A percentile compares a stretch with the other conserved stretches of the same genome.
Evolutionary conservation across 768 basidiomycete genomes (phyloP).

Genomic region (Mycena vitilis): DNA sequence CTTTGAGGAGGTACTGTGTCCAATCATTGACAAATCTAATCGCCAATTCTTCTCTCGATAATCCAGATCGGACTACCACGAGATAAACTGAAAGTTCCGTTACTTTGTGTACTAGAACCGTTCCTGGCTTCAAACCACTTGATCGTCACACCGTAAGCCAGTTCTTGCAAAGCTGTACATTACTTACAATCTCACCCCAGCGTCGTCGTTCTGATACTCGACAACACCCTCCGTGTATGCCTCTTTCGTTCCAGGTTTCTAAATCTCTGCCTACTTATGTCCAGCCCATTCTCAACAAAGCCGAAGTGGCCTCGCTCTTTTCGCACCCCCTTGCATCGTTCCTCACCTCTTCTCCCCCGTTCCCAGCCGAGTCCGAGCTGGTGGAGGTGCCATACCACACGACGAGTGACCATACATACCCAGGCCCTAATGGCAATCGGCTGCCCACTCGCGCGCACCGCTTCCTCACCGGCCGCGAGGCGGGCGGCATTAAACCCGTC

Average conservation of each 20-base stretch:
- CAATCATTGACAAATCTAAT: no score
- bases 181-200: constrained; percentile 50
- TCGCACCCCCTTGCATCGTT: constrained; percentile 87
- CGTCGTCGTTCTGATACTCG: constrained; percentile 87
- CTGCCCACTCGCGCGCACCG: constrained; percentile 66
- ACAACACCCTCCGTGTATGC: constrained; percentile 76
- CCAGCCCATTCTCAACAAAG: constrained; percentile 82
- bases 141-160: constrained; percentile 85
- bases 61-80: constrained; percentile 83
- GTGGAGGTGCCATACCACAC: constrained; percentile 75
- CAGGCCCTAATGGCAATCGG: constrained; percentile 52
- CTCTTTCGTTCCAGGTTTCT: neutral
- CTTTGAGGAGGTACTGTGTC: constrained; percentile 79
- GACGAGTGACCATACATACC: constrained; percentile 63
- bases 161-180: neutral
- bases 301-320: constrained; percentile 85
- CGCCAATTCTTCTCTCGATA: neutral
- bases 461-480: constrained; percentile 90
- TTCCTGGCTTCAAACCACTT: constrained; percentile 78
- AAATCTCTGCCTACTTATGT: neutral
- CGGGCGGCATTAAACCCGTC: constrained; percentile 87
- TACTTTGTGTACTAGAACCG: constrained; percentile 84
- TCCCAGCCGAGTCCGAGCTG: constrained; percentile 62
- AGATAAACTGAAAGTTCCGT: constrained; percentile 75
- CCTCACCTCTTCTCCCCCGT: constrained; percentile 70